Conservation (phyloP, 202 grass and related monocot species). For the Cymbopogon flexuosus region DNA sequence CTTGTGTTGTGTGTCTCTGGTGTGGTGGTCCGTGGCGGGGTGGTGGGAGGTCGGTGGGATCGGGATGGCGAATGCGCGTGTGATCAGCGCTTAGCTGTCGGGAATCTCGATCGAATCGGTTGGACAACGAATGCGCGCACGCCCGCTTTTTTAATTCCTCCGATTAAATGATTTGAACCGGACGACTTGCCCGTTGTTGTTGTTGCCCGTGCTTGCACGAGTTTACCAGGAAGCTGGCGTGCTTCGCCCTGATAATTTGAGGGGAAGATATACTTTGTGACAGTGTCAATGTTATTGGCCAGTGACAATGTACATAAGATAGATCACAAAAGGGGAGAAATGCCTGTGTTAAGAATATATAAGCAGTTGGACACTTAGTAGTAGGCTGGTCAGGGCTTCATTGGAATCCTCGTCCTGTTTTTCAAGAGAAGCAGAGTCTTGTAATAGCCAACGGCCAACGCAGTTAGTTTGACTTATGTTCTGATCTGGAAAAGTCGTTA, state of each 20-base stretch:
- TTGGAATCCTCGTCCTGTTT: neutral
- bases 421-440: neutral
- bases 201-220: neutral
- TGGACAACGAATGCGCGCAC: neutral
- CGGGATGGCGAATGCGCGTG: conserved; percentile 2
- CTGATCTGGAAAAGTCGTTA: no score
- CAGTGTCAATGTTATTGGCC: neutral
- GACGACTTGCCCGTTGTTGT: neutral
- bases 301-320: neutral
- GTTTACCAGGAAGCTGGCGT: neutral
- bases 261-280: neutral
- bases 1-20: neutral
- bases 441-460: neutral
- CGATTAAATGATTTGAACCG: neutral
- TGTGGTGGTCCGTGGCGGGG: neutral
- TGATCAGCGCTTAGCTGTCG: neutral
- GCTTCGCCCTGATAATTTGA: neutral
- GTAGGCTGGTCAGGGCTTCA: neutral
- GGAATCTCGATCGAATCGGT: neutral
- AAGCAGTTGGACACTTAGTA: neutral
- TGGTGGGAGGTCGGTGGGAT: neutral
- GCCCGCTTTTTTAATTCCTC: neutral
- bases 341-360: neutral
- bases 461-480: neutral
- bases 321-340: neutral